Conservation (phyloP, 345 rosid genomes). For the Gossypium bickii region DNA sequence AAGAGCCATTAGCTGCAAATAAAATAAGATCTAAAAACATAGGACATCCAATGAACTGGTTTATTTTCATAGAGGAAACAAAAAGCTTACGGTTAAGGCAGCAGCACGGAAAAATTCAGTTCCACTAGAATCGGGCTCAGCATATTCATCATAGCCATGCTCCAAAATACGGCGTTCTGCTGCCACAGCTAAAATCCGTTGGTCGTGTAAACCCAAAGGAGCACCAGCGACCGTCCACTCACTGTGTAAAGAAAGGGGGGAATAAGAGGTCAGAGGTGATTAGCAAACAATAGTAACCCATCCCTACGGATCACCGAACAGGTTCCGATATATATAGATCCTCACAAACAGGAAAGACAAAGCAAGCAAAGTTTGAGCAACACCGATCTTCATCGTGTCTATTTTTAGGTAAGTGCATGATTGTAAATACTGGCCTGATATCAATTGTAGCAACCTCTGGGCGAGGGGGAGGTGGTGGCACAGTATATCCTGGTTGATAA, state of each 20-base stretch:
- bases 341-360: constrained; percentile 7
- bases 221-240: not conserved
- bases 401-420: not conserved
- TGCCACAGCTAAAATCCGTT: not conserved
- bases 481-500: constrained; percentile 84
- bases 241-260: not conserved
- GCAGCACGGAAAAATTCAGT: constrained; percentile 2
- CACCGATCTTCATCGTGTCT: not conserved
- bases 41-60: not conserved
- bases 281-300: not conserved
- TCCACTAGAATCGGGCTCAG: not conserved
- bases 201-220: not conserved
- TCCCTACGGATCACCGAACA: not conserved
- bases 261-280: not conserved
- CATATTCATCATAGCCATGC: not conserved
- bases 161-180: not conserved
- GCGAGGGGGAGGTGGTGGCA: constrained; percentile 55
- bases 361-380: not conserved
- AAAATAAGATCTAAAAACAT: not conserved
- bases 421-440: constrained; percentile 52
- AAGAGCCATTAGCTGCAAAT: constrained; percentile 4
- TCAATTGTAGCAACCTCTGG: constrained; percentile 71
- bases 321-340: not conserved
- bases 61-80: not conserved
- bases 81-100: not conserved